Base-by-base conservation (phyloP, 768 basidiomycete genomes). In the Xerocomellus dryophilus region DNA sequence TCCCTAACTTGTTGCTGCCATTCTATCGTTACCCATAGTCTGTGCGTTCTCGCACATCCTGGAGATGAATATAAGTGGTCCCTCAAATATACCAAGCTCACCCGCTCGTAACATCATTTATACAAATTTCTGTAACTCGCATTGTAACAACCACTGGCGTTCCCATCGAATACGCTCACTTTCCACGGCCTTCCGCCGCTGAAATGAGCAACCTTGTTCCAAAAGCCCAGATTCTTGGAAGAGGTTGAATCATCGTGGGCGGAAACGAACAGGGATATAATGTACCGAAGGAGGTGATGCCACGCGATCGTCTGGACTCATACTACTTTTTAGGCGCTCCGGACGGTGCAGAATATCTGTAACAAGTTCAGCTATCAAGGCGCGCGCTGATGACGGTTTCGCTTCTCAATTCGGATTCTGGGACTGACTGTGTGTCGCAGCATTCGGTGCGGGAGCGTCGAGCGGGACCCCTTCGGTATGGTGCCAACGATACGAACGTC, bases 271-370 rank as follows among this genome's bases (percentile, higher is more conserved):
- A 61, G 57, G 17, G 51, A 50, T n/a, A 72, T 44, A 18, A 72
- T 46, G 1, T 69, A 69, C 11, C 50, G 58, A 18, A 72, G 61
- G 36, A 73, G 58, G 36, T 52, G 54, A 31, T 61, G 55, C 65
- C 68, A 73, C 10, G 54, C 46, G 2, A 47, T 42, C 8, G 47
- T 50, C 11, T 57, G 59, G 17, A 71, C 46, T 2, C 71, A 76
- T 11, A 63, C 57, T 31, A 25, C 23, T 25, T 25, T 63, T 61
- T 21, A 77, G 60, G 50, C 69, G 72, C n/a, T 75, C 76, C 25
- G 77, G 42, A 7, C 76, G 65, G 1, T 27, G 7, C 4, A 71
- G 58, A 15, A 79, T 62, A 2, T 60, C 57, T 25, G 1, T 7
- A 25, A 25, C 25, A 25, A 25, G 25, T 25, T 25, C 5, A 25